These are phyloP conservation scores for Lasiosphaeris hirsuta DNA, from an alignment of 495 filamentous ascomycete species.

Conservation along the genomic window DNA sequence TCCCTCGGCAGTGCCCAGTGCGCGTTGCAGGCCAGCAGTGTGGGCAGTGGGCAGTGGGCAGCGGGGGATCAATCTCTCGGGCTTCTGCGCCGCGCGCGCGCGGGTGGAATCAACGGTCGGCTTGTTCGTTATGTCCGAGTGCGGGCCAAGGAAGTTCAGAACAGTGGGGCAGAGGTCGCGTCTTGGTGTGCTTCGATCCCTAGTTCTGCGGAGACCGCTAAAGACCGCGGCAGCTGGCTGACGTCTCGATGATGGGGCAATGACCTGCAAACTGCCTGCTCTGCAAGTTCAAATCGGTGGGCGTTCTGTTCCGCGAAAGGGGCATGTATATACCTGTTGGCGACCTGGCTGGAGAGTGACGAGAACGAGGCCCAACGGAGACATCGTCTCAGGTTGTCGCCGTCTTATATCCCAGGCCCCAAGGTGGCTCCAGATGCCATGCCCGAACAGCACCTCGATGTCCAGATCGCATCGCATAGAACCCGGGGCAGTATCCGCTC, in stretches of 20 bases:
- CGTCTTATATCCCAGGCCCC: neutral
- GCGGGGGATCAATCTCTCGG: constrained; percentile 19
- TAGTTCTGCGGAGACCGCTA: too few relatives aligned
- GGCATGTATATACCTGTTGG: neutral
- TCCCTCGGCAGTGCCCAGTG: constrained; percentile 13
- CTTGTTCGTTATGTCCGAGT: constrained; percentile 37
- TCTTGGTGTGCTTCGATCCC: neutral
- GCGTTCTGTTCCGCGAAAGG: neutral
- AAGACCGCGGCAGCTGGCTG: neutral
- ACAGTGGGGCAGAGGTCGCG: neutral
- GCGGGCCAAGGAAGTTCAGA: constrained; percentile 14
- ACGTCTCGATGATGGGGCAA: neutral
- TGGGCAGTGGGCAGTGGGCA: too few relatives aligned
- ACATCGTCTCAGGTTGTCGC: neutral
- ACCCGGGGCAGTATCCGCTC: too few relatives aligned
- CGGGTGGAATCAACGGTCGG: constrained; percentile 27
- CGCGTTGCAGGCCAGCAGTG: neutral
- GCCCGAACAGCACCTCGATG: neutral
- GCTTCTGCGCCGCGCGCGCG: constrained; percentile 11
- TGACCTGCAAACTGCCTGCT: neutral
- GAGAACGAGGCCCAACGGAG: neutral
- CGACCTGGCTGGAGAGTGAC: neutral
- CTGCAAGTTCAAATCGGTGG: neutral
- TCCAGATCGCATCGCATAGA: too few relatives aligned
- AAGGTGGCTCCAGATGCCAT: neutral